Evolutionary conservation across 352 stramenopile species (phyloP), one percentile per base, ranked within the genome.

Genomic region (Pythium brachiatum): DNA sequence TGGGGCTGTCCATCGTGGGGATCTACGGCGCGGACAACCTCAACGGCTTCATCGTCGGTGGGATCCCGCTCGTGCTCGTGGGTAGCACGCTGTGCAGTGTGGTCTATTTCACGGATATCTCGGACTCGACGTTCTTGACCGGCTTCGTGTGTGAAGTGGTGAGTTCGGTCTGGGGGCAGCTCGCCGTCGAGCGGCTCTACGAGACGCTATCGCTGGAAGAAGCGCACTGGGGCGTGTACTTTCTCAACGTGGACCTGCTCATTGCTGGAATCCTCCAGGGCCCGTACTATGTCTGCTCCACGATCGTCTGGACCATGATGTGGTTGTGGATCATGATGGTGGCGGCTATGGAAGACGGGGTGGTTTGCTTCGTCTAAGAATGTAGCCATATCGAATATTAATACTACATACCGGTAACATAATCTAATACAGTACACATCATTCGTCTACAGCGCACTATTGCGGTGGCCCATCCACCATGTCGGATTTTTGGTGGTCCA

Each of bases 401-500:
- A n/a, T n/a, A n/a, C n/a, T n/a, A n/a, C n/a, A n/a, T n/a, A n/a
- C n/a, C n/a, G n/a, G n/a, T n/a, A n/a, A n/a, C n/a, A 46, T 46
- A 46, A 46, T 15, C 38, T 46, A 46, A 46, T 21, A 29, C 27
- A 44, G 26, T 52, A 32, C 7, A 50, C 18, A 15, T 16, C 15
- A 20, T 20, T 23, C 7, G 18, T 25, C n/a, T 23, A 50, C 16
- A 31, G 44, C 25, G 3, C 25, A 20, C 25, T 32, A 52, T 52
- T 52, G 44, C 29, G 44, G 9, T 32, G 25, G 25, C 27, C 50
- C 50, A 26, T 13, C 23, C 50, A 21, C 9, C 29, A 34, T 9
- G 13, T 6, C 20, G 32, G 23, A n/a, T n/a, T 59, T 59, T 26
- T 59, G 53, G 53, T 59, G 53, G 53, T 59, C 36, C 53, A 59